Conservation (phyloP, 148 eudicot species). For the Rhododendron henanense region DNA sequence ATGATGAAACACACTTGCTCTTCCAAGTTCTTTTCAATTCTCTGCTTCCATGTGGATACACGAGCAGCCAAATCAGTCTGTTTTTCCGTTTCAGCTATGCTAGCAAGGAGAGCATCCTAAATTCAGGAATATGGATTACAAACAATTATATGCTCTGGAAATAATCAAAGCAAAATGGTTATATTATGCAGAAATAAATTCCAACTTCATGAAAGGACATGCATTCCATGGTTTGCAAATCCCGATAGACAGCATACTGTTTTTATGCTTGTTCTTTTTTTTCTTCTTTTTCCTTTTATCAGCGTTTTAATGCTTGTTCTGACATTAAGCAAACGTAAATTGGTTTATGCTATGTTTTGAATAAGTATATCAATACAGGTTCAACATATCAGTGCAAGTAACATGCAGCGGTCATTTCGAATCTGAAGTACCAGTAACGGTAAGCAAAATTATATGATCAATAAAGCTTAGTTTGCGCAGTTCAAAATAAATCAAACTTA, state of each 20-base stretch:
- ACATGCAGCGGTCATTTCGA: background rate
- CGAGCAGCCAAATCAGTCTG: constrained; percentile 85
- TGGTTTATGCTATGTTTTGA: background rate
- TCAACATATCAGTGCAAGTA: background rate
- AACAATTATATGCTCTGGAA: background rate
- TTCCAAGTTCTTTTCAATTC: constrained; percentile 76
- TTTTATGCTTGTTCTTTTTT: background rate
- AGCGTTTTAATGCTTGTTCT: background rate
- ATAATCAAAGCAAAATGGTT: background rate
- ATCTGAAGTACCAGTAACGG: background rate
- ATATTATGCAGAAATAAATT: background rate
- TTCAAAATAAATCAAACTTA: background rate
- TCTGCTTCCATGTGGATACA: constrained; percentile 89
- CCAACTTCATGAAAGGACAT: background rate
- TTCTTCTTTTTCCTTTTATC: too few relatives aligned
- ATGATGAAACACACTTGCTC: constrained; percentile 46
- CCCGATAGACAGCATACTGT: background rate
- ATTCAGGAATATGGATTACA: constrained; percentile 10
- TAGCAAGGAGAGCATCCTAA: constrained; percentile 88
- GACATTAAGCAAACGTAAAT: background rate
- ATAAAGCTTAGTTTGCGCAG: background rate
- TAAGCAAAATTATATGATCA: background rate
- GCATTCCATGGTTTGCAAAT: background rate
- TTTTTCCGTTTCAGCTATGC: constrained; percentile 72
- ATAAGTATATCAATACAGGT: background rate